Evolutionary conservation across 1,284 basidiomycete genomes (phyloP).

Genomic region (Irpex sp.): DNA sequence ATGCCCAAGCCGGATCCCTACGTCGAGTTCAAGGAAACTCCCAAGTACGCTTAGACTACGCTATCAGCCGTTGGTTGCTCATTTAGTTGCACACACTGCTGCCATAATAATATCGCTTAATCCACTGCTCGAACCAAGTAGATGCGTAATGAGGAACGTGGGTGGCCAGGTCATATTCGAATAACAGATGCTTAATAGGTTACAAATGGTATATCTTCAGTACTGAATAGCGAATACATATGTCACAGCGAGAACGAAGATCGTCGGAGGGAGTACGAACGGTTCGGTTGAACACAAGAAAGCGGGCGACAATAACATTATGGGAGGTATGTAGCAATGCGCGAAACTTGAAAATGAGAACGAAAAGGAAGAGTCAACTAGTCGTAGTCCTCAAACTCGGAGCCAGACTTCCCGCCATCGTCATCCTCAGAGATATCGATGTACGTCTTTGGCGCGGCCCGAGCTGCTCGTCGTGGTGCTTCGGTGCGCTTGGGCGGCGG

Average conservation of each 20-base stretch:
- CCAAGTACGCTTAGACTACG: slow-evolving; percentile 37
- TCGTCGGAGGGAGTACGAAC: too few species aligned
- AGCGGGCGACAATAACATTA: background rate
- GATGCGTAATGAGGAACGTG: background rate
- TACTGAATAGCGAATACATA: background rate
- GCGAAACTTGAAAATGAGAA: background rate
- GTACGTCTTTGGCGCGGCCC: slow-evolving; percentile 34
- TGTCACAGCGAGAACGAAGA: background rate
- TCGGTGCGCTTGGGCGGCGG: slow-evolving; percentile 23
- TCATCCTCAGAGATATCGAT: slow-evolving; percentile 37
- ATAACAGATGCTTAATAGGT: background rate
- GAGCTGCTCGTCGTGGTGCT: slow-evolving; percentile 33
- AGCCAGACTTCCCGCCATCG: slow-evolving; percentile 20
- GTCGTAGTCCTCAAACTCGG: slow-evolving; percentile 30
- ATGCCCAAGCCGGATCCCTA: slow-evolving; percentile 49
- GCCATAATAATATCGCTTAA: background rate
- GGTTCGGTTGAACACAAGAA: background rate
- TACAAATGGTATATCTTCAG: background rate
- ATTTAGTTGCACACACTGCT: background rate
- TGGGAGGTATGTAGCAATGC: background rate
- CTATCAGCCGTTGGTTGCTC: background rate
- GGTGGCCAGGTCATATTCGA: background rate
- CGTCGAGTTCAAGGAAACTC: slow-evolving; percentile 48
- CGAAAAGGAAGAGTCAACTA: slow-evolving; percentile 1
- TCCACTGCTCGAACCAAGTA: background rate